Evolutionary conservation across 495 filamentous ascomycete genomes (phyloP), one percentile per base, ranked within the genome.

Genomic region (Aspergillus affinis): DNA sequence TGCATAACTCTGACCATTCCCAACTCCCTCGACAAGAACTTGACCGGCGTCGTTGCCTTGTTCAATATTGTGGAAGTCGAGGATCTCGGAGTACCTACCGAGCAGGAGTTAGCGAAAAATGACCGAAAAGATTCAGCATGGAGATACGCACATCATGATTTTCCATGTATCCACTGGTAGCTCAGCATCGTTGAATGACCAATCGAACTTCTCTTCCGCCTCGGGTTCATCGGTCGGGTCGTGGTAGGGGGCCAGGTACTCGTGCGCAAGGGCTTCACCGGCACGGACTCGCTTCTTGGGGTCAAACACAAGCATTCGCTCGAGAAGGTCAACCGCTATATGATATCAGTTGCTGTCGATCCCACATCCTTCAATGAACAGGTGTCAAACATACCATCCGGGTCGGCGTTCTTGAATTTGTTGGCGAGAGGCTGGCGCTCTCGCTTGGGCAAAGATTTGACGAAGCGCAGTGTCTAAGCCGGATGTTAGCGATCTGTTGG

Each of bases 111-210:
- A 73, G 64, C 61, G 61, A 21, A 59, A 21, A 59, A 7, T 13
- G 29, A 32, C 29, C 12, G 6, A 15, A 10, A 20, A 19, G 19
- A n/a, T 26, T 12, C 17, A 26, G 10, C 15, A 23, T 36, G 59
- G 30, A 23, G 26, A 53, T 44, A 67, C 71, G 65, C 82, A 98
- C 94, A 98, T 98, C 94, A 98, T 98, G 71, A 98, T 97, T 77
- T 98, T 98, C 94, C 94, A 98, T n/a, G 95, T 97, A 67, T 98
- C 94, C 46, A 98, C 92, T 0, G 94, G 94, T 58, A 98, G 77
- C 77, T 98, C 94, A 36, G 94, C 95, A 71, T 98, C 93, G 72
- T 97, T 98, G 78, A 98, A 98, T n/a, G 92, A 96, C 94, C 94
- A 98, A 72, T 98, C 94, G 68, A 98, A 98, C 78, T 95, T 98